Evolutionary conservation across 257 asterid genomes (phyloP), one percentile per base, ranked within the genome.

Genomic region (Lantana camara): DNA sequence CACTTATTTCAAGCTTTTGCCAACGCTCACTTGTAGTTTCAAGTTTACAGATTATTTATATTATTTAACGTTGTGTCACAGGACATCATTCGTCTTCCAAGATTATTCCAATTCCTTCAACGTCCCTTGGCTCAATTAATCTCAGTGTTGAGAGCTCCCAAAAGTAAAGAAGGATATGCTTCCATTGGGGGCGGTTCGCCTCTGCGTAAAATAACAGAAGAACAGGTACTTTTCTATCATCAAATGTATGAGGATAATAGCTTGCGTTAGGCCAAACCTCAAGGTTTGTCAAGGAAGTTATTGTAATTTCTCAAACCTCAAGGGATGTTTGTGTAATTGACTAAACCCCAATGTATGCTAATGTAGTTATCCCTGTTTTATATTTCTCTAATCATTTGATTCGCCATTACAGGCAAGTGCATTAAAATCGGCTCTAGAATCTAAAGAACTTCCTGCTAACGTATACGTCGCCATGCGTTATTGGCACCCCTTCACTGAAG

Each of bases 171-270:
- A 79, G 99, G 92, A 4, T 93, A 90, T 79, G 95, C 97, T 81
- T 82, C 99, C 68, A 93, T 90, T 70, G 97, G 99, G 67, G 99
- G 99, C 46, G 99, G 99, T 69, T 93, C 99, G 12, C 99, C 99
- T 62, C 69, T 93, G 62, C 96, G 96, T 66, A 87, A 82, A 73
- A 90, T 90, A 59, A 93, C 99, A 4, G 73, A 93, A 46, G 96
- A 90, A 69, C 97, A 93, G 96, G 99, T 93, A 68, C 40, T 35
- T 35, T 15, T 44, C n/a, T 16, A 35, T 10, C 64, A 27, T 27
- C 8, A 13, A 46, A n/a, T n/a, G n/a, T n/a, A n/a, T n/a, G n/a
- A n/a, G n/a, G n/a, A 22, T 4, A 4, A 21, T 15, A 19, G 7
- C 44, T 60, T 63, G n/a, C n/a, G n/a, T n/a, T n/a, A n/a, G n/a